Conservation (phyloP, 2,329 filamentous ascomycete species). For the Talaromyces sp. region DNA sequence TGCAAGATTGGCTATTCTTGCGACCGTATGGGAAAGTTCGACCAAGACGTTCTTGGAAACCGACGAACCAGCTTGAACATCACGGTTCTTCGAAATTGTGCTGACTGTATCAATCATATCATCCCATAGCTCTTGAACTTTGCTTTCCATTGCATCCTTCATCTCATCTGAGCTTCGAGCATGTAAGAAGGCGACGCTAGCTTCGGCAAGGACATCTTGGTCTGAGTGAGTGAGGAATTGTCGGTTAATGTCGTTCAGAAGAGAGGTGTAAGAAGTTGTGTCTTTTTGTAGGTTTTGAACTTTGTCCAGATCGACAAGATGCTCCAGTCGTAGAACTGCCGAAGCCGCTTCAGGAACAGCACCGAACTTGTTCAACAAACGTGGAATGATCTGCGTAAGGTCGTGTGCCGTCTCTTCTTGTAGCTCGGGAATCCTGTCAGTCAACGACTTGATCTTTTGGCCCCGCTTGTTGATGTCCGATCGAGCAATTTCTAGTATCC, state of each 20-base stretch:
- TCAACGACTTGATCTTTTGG: slow-evolving; percentile 57
- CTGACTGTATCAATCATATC: slow-evolving; percentile 70
- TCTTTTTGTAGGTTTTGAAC: slow-evolving; percentile 89
- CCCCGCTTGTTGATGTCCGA: slow-evolving; percentile 53
- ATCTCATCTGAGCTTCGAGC: slow-evolving; percentile 84
- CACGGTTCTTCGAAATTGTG: slow-evolving; percentile 65
- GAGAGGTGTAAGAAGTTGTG: slow-evolving; percentile 69
- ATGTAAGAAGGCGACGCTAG: slow-evolving; percentile 75
- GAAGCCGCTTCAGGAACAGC: slow-evolving; percentile 83
- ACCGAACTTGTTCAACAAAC: slow-evolving; percentile 86
- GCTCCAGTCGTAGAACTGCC: slow-evolving; percentile 78
- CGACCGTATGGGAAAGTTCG: slow-evolving; percentile 68
- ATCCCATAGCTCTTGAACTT: slow-evolving; percentile 81
- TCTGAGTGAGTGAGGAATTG: slow-evolving; percentile 94
- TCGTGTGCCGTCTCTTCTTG: slow-evolving; percentile 75
- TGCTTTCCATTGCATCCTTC: slow-evolving; percentile 76
- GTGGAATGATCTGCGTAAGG: slow-evolving; percentile 74
- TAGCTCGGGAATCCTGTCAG: slow-evolving; percentile 61
- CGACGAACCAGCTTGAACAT: slow-evolving; percentile 67
- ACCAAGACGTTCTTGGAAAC: slow-evolving; percentile 62
- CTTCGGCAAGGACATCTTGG: slow-evolving; percentile 77
- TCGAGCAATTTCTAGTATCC: slow-evolving; percentile 64
- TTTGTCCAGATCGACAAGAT: slow-evolving; percentile 78
- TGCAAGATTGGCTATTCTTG: slow-evolving; percentile 76
- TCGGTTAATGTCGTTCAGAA: slow-evolving; percentile 87